Evolutionary conservation across 768 basidiomycete genomes (phyloP).

Genomic region (Suillus ampliporus): DNA sequence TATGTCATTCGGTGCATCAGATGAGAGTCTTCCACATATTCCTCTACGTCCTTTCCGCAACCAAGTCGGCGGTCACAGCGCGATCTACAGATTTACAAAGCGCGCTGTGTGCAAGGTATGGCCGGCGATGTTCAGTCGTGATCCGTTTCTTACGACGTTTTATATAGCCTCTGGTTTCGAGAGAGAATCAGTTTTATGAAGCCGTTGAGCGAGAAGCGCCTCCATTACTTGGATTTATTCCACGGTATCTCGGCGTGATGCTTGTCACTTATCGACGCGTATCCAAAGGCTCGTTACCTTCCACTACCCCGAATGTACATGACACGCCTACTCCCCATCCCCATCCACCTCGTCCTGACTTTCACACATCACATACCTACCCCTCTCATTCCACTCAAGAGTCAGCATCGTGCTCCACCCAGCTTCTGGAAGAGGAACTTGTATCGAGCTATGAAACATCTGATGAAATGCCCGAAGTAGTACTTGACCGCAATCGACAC

Average conservation of each 20-base stretch:
- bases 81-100: conserved; percentile 97
- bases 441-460: conserved; percentile 53
- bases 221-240: conserved; percentile 90
- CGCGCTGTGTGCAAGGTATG: conserved; percentile 98
- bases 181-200: conserved; percentile 98
- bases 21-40: conserved; percentile 80
- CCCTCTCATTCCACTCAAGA: conserved; percentile 17
- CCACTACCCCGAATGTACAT: conserved; percentile 24
- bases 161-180: conserved; percentile 87
- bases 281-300: conserved; percentile 44
- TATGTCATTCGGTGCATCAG: conserved; percentile 50
- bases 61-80: conserved; percentile 96
- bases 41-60: conserved; percentile 95
- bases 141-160: conserved; percentile 21
- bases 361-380: conserved; percentile 35
- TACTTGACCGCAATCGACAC: conserved; percentile 90
- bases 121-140: conserved; percentile 16
- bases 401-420: not conserved
- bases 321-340: conserved; percentile 20
- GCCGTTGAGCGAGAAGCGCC: conserved; percentile 94
- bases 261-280: conserved; percentile 93
- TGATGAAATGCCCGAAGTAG: conserved; percentile 94
- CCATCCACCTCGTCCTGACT: conserved; percentile 32
- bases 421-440: conserved; percentile 33
- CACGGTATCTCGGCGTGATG: conserved; percentile 99